Evolutionary conservation across 768 basidiomycete species (phyloP).

Genomic region (Hypsizygus marmoreus): DNA sequence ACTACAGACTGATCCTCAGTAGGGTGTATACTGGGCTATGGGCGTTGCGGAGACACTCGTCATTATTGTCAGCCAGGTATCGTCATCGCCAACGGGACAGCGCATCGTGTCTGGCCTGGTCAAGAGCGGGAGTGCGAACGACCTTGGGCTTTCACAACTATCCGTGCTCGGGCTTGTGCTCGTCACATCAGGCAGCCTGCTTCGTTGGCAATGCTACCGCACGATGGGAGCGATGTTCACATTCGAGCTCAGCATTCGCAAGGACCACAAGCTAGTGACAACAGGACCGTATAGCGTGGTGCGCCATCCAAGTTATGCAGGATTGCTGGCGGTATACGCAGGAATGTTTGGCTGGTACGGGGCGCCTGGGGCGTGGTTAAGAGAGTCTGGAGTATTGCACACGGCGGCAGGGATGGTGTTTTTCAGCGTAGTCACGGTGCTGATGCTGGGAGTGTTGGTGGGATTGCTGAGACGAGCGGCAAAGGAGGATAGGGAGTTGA

Average conservation of each 20-base stretch:
- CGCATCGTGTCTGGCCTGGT: neutral
- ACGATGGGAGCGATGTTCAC: constrained; percentile 40
- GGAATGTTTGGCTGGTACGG: constrained; percentile 35
- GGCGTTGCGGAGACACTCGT: constrained; percentile 1
- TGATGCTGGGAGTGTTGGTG: constrained; percentile 12
- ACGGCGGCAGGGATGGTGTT: constrained; percentile 22
- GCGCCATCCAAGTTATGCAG: constrained; percentile 35
- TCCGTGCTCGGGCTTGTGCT: constrained; percentile 24
- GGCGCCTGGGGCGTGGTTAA: constrained; percentile 32
- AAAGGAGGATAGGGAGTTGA: constrained; percentile 30
- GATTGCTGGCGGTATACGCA: constrained; percentile 22
- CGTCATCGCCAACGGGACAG: neutral
- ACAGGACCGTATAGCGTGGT: constrained; percentile 32
- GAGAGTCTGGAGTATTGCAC: constrained; percentile 30
- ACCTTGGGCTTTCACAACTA: neutral
- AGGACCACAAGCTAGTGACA: constrained; percentile 26
- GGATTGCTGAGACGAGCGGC: constrained; percentile 19
- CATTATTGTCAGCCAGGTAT: neutral
- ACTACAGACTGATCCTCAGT: neutral
- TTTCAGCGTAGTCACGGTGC: constrained; percentile 8
- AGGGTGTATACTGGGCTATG: neutral
- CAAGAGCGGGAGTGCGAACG: neutral
- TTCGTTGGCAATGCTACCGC: constrained; percentile 39
- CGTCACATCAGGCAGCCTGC: constrained; percentile 24
- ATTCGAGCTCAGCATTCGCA: constrained; percentile 33